Evolutionary conservation across 176 grass and related monocot species (phyloP), one percentile per base, ranked within the genome.

Genomic region (Luzula sylvatica): DNA sequence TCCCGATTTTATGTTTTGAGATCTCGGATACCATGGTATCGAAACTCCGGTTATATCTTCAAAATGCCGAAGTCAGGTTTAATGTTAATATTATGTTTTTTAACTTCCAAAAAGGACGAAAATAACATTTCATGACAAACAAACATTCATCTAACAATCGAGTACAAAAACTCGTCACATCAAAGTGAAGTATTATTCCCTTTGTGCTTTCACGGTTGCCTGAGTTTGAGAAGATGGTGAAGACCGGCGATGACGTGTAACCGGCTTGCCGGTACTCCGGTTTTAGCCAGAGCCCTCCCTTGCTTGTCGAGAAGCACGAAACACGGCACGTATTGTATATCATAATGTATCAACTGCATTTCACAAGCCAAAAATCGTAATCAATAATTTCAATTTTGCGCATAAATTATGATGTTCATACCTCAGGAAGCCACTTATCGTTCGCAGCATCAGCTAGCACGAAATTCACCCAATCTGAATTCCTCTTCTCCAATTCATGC

Each of bases 221-320:
- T 72, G 48, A 86, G 70, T 52, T 82, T 82, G 28, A 96, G 68
- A 57, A 96, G 81, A 61, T 89, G 92, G 16, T 71, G 70, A 62
- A 96, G 77, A 3, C 84, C 92, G 2, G 81, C 74, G 8, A 96
- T 72, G 8, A 96, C 81, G 3, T 96, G 84, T 61, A 73, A 58
- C 48, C 92, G 68, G 74, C 92, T 89, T 22, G 55, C 68, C 41
- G 92, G 92, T 46, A 82, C 85, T 38, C 84, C 92, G 2, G 92
- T 96, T 71, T 96, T 96, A 0, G 81, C 84, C 45, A 82, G 21
- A 53, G 85, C 85, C 61, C 74, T 76, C 16, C 92, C 85, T 5
- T 82, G 65, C 71, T 96, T 89, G 72, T 96, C 92, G 55, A 96
- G 74, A 53, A 89, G 77, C 64, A 96, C 85, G 60, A 96, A 96